Conservation (phyloP, 495 filamentous ascomycete genomes). For the Cryomyces minteri region DNA sequence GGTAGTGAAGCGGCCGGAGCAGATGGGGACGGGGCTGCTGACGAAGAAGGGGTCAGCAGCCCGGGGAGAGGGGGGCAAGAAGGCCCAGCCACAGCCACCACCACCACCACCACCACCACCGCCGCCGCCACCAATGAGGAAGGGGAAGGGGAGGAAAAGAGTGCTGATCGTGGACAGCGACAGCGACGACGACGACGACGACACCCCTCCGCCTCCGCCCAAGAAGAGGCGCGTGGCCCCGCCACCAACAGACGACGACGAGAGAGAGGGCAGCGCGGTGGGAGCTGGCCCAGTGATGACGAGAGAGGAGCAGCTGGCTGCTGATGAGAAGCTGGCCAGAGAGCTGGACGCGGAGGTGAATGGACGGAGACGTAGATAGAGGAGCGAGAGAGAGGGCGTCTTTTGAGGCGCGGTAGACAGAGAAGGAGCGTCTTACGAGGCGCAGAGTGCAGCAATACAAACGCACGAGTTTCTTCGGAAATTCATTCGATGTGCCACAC, state of each 20-base stretch:
- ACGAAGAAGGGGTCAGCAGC: too few relatives aligned
- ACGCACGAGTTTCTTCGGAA: not conserved
- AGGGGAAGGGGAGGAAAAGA: not conserved
- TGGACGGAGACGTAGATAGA: not conserved
- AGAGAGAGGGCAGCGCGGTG: not conserved
- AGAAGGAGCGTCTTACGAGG: not conserved
- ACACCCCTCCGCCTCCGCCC: not conserved
- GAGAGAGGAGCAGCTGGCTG: not conserved
- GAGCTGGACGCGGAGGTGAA: not conserved
- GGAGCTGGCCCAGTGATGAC: not conserved
- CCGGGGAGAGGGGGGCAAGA: too few relatives aligned
- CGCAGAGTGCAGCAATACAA: not conserved
- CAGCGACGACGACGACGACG: not conserved
- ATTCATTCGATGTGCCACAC: not conserved
- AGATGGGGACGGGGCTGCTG: not conserved
- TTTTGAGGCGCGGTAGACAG: too few relatives aligned
- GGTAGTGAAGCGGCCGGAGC: not conserved
- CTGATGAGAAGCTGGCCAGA: not conserved
- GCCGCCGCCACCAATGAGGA: not conserved
- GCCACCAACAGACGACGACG: not conserved
- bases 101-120: not conserved
- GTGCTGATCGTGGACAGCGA: not conserved
- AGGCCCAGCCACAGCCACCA: too few relatives aligned
- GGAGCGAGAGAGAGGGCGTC: not conserved
- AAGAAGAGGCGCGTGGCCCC: not conserved